Evolutionary conservation across 2,329 filamentous ascomycete genomes (phyloP).

Genomic region (Hypoxylon sp.): DNA sequence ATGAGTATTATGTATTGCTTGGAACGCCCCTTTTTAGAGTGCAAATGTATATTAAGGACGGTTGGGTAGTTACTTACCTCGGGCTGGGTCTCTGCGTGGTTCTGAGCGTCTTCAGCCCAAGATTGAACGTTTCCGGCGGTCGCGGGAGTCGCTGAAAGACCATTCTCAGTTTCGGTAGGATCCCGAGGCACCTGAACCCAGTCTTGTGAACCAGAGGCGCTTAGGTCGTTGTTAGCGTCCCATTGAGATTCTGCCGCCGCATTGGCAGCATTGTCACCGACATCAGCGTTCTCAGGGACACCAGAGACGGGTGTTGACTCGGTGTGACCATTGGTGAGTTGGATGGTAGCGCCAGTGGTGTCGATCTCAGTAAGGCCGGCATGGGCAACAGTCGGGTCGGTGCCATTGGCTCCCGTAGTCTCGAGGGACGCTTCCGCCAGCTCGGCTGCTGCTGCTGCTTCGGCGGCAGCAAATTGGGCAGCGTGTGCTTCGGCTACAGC

Average conservation of each 20-base stretch:
- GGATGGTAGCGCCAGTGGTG: conserved; percentile 58
- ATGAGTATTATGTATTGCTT: conserved; percentile 31
- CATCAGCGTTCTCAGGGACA: conserved; percentile 65
- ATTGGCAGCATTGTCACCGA: conserved; percentile 69
- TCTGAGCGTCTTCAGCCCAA: conserved; percentile 93
- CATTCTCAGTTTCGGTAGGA: conserved; percentile 80
- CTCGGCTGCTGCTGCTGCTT: conserved; percentile 54
- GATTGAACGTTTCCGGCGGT: conserved; percentile 71
- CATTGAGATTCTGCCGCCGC: conserved; percentile 76
- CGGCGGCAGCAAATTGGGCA: conserved; percentile 51
- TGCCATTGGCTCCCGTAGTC: conserved; percentile 58
- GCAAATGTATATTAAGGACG: neutral
- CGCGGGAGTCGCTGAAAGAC: conserved; percentile 72
- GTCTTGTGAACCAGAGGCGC: conserved; percentile 63
- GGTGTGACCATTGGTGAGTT: conserved; percentile 61
- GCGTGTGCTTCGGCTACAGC: conserved; percentile 67
- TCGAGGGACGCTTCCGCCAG: conserved; percentile 56
- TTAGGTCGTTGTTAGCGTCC: conserved; percentile 67
- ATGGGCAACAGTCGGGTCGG: conserved; percentile 77
- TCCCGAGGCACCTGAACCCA: conserved; percentile 85
- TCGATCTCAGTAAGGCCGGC: conserved; percentile 78
- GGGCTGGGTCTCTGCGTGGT: conserved; percentile 71
- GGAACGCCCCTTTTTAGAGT: neutral
- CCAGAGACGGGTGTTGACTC: conserved; percentile 57
- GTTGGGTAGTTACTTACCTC: conserved; percentile 57